Conservation (phyloP, 106 monocot species). For the Agapanthus africanus region DNA sequence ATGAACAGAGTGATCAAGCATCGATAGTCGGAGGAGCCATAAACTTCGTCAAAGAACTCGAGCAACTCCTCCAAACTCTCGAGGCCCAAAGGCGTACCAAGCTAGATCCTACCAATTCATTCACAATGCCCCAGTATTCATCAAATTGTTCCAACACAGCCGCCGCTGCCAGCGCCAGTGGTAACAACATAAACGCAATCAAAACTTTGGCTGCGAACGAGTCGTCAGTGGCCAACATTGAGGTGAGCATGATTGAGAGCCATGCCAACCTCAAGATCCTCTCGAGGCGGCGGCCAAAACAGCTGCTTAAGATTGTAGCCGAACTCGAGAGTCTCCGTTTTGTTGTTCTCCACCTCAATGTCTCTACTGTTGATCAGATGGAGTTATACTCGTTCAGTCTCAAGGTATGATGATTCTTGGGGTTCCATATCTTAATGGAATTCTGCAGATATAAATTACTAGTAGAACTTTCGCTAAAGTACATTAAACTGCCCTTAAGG, state of each 20-base stretch:
- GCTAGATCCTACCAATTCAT: too few relatives aligned
- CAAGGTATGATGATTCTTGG: constrained; percentile 28
- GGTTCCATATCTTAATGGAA: not conserved
- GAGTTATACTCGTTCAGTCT: constrained; percentile 57
- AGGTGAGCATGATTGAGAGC: constrained; percentile 51
- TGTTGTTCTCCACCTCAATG: constrained; percentile 43
- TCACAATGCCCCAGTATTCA: too few relatives aligned
- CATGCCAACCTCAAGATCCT: constrained; percentile 62
- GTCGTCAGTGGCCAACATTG: constrained; percentile 30
- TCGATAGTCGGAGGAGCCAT: constrained; percentile 93
- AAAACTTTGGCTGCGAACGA: constrained; percentile 8
- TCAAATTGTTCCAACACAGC: too few relatives aligned
- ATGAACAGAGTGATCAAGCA: constrained; percentile 96
- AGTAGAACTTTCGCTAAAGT: too few relatives aligned
- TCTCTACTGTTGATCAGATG: constrained; percentile 38
- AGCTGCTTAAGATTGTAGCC: constrained; percentile 36
- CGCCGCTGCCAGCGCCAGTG: not conserved
- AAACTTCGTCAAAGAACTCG: constrained; percentile 76
- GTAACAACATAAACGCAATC: not conserved
- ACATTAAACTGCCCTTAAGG: too few relatives aligned
- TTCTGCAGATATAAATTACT: too few relatives aligned
- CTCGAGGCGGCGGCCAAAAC: constrained; percentile 30
- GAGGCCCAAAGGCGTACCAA: constrained; percentile 87
- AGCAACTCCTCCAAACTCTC: constrained; percentile 82
- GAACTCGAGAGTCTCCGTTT: constrained; percentile 36